phyloP scores from a whole-genome alignment of 176 grass and related monocot genomes.

The Alloteropsis semialata region DNA sequence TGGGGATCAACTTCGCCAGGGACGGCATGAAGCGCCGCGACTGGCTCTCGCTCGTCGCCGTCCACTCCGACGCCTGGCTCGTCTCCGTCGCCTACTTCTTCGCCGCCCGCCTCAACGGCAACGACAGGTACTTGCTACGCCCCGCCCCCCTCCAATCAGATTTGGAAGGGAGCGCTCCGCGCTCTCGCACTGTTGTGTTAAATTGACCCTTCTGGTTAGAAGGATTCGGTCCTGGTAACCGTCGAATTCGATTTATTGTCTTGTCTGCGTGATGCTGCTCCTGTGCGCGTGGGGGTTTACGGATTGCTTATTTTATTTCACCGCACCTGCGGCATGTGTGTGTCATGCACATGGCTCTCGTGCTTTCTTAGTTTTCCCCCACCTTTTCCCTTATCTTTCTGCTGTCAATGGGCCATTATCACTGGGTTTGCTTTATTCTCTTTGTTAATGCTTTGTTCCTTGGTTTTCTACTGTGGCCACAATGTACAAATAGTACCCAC shows the following conservation, averaged over 20 bases:
- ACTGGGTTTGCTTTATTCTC: background rate
- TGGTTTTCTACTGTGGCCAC: background rate
- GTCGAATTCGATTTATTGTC: conserved; percentile 4
- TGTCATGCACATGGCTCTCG: conserved; percentile 29
- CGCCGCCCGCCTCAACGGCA: conserved; percentile 44
- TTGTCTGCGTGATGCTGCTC: background rate
- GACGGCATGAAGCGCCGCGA: conserved; percentile 58
- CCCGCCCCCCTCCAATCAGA: background rate
- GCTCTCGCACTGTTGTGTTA: background rate
- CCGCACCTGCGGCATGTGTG: conserved; percentile 27
- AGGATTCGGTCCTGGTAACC: background rate
- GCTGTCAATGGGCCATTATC: conserved; percentile 30
- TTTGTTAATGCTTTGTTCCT: background rate
- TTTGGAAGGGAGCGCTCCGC: background rate
- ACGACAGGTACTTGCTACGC: conserved; percentile 41
- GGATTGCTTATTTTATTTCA: conserved; percentile 29
- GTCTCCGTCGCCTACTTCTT: conserved; percentile 57
- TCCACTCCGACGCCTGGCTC: conserved; percentile 58
- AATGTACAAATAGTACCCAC: background rate
- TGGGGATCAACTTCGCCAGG: conserved; percentile 63
- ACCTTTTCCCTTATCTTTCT: background rate
- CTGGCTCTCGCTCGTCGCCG: conserved; percentile 59
- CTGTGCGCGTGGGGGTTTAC: background rate
- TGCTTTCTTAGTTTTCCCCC: background rate
- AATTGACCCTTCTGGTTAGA: background rate